Percentiles rank a stretch among this genome's conserved stretches.
Conservation (phyloP, 2,329 filamentous ascomycete species). For the Paramyrothecium sp. region DNA sequence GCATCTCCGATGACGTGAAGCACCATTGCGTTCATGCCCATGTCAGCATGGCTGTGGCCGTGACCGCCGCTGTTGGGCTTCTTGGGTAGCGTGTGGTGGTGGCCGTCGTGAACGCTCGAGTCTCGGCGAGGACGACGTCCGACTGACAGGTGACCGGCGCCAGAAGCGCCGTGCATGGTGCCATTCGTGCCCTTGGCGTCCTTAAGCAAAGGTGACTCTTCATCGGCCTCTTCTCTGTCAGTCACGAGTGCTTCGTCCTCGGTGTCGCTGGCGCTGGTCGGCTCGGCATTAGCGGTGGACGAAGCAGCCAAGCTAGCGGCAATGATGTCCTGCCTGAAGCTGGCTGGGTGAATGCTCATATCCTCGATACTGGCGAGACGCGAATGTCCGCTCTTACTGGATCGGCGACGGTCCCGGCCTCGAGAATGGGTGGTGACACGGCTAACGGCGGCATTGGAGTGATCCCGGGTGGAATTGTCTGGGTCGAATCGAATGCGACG, state of each 20-base stretch:
- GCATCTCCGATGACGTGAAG: slow-evolving; percentile 79
- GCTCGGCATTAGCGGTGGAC: slow-evolving; percentile 45
- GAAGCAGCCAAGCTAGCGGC: slow-evolving; percentile 63
- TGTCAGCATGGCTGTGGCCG: slow-evolving; percentile 78
- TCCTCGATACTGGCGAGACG: slow-evolving; percentile 67
- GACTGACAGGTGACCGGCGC: slow-evolving; percentile 18
- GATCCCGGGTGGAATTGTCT: slow-evolving; percentile 20
- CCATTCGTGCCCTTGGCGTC: slow-evolving; percentile 28
- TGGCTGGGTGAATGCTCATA: slow-evolving; percentile 84
- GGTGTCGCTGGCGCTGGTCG: slow-evolving; percentile 50
- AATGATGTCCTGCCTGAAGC: slow-evolving; percentile 90
- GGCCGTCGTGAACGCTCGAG: slow-evolving; percentile 62
- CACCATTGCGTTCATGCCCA: slow-evolving; percentile 91
- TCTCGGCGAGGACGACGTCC: slow-evolving; percentile 36
- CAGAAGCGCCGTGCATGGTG: slow-evolving; percentile 18
- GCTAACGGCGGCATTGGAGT: slow-evolving; percentile 23
- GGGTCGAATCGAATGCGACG: slow-evolving; percentile 40
- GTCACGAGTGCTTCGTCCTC: slow-evolving; percentile 46
- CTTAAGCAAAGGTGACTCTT: slow-evolving; percentile 48
- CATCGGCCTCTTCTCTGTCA: slow-evolving; percentile 41
- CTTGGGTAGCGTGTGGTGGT: slow-evolving; percentile 79
- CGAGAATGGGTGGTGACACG: slow-evolving; percentile 30
- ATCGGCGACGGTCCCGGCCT: slow-evolving; percentile 43
- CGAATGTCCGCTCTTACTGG: slow-evolving; percentile 49
- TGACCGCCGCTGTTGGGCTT: slow-evolving; percentile 59